Conservation (phyloP, 192 early-diverging fungal species). For the Coemansia sp. region DNA sequence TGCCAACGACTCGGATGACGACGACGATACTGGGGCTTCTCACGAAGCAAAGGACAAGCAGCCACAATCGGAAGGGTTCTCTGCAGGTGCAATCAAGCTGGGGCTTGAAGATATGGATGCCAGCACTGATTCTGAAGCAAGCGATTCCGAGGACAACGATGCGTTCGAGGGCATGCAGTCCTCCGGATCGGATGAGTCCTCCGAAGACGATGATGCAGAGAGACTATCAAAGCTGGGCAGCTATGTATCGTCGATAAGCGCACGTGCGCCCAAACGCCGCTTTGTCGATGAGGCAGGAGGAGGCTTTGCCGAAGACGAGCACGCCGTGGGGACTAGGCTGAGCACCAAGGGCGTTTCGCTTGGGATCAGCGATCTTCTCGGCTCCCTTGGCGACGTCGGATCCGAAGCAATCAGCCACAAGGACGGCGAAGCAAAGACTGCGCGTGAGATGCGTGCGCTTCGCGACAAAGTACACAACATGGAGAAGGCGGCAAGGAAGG, state of each 20-base stretch:
- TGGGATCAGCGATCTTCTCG: constrained; percentile 73
- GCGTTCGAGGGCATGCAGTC: constrained; percentile 29
- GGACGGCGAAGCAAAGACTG: constrained; percentile 36
- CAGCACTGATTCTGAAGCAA: constrained; percentile 6
- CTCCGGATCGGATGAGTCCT: constrained; percentile 46
- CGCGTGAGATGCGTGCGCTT: constrained; percentile 34
- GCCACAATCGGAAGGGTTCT: background rate
- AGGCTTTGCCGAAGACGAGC: constrained; percentile 31
- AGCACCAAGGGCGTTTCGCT: constrained; percentile 64
- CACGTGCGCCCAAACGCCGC: constrained; percentile 62
- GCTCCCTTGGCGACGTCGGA: constrained; percentile 59
- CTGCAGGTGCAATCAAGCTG: constrained; percentile 6
- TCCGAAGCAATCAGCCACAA: constrained; percentile 54
- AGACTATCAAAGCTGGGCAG: constrained; percentile 55
- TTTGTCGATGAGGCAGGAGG: constrained; percentile 44
- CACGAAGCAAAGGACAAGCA: background rate
- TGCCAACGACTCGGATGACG: constrained; percentile 21
- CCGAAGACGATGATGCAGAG: constrained; percentile 40
- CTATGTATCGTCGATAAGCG: constrained; percentile 66
- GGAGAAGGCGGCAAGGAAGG: constrained; percentile 35
- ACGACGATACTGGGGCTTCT: too few relatives aligned
- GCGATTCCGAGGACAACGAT: constrained; percentile 22
- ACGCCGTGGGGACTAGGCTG: constrained; percentile 42
- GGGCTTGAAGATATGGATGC: constrained; percentile 38
- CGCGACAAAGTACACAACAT: constrained; percentile 33